These are phyloP conservation scores for Globisporangium heterothallicum DNA, from an alignment of 352 stramenopile species.

Conservation along the genomic window DNA sequence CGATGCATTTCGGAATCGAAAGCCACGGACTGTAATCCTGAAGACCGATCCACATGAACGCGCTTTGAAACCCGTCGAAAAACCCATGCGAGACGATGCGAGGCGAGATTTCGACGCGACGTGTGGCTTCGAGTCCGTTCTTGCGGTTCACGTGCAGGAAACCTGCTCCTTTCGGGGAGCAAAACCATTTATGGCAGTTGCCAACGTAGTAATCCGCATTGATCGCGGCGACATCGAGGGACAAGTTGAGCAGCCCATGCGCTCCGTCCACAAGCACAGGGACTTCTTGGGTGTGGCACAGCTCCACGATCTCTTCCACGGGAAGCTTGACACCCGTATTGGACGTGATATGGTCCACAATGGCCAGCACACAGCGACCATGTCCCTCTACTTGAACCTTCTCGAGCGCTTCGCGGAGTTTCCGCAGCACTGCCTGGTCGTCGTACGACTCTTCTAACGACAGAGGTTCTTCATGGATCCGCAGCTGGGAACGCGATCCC, in stretches of 20 bases:
- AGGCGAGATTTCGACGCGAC: slow-evolving; percentile 30
- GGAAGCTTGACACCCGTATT: slow-evolving; percentile 90
- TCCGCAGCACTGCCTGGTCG: slow-evolving; percentile 37
- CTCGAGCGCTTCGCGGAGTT: slow-evolving; percentile 29
- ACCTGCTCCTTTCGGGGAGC: slow-evolving; percentile 79
- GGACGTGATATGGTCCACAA: slow-evolving; percentile 93
- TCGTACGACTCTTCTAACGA: slow-evolving; percentile 61
- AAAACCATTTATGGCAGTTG: slow-evolving; percentile 96
- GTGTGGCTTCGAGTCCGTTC: slow-evolving; percentile 16
- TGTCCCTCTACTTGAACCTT: slow-evolving; percentile 21
- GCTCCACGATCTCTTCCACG: slow-evolving; percentile 64
- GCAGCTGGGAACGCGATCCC: slow-evolving; percentile 6
- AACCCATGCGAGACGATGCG: slow-evolving; percentile 90
- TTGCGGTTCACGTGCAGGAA: slow-evolving; percentile 78
- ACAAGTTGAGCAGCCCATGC: slow-evolving; percentile 83
- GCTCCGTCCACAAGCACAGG: slow-evolving; percentile 90
- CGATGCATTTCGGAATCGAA: slow-evolving; percentile 74
- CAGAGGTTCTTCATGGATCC: slow-evolving; percentile 56
- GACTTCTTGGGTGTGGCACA: slow-evolving; percentile 42
- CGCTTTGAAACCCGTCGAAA: slow-evolving; percentile 84
- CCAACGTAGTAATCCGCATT: slow-evolving; percentile 89
- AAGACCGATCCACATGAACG: slow-evolving; percentile 92
- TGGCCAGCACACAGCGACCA: slow-evolving; percentile 46
- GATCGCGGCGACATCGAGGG: slow-evolving; percentile 60
- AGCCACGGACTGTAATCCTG: slow-evolving; percentile 90